phyloP scores from a whole-genome alignment of 1,139 yeast species.

The Suhomyces chickasaworum region DNA sequence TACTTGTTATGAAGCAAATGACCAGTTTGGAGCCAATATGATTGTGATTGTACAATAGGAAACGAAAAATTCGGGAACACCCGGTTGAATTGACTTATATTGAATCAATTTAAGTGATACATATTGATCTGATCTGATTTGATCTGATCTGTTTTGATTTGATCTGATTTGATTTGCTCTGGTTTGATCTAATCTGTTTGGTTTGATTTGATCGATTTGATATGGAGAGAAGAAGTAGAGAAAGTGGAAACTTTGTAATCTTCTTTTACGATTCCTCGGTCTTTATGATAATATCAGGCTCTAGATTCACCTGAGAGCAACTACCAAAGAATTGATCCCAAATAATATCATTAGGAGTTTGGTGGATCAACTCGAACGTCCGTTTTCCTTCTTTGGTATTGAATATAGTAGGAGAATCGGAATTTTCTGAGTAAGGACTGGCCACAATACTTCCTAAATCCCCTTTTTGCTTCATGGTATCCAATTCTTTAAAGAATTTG shows the following conservation, averaged over 20 bases:
- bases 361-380: conserved; percentile 62
- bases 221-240: too few relatives aligned
- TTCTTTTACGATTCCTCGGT: neutral
- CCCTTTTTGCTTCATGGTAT: conserved; percentile 15
- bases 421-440: conserved; percentile 9
- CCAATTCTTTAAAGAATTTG: conserved; percentile 47
- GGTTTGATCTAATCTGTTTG: too few relatives aligned
- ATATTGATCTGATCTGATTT: too few relatives aligned
- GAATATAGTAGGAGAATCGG: conserved; percentile 11
- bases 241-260: too few relatives aligned
- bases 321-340: conserved; percentile 76
- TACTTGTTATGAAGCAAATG: conserved; percentile 19
- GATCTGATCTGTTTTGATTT: too few relatives aligned
- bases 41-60: too few relatives aligned
- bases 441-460: neutral
- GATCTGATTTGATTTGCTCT: too few relatives aligned
- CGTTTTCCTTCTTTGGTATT: conserved; percentile 49
- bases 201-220: too few relatives aligned
- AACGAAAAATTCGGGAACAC: too few relatives aligned
- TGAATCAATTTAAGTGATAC: too few relatives aligned
- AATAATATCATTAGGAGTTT: conserved; percentile 67
- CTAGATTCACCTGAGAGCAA: conserved; percentile 1
- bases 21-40: conserved; percentile 17
- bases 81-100: too few relatives aligned
- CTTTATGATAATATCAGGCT: conserved; percentile 6